phyloP scores from a whole-genome alignment of 768 basidiomycete species.

The Imleria badia region DNA sequence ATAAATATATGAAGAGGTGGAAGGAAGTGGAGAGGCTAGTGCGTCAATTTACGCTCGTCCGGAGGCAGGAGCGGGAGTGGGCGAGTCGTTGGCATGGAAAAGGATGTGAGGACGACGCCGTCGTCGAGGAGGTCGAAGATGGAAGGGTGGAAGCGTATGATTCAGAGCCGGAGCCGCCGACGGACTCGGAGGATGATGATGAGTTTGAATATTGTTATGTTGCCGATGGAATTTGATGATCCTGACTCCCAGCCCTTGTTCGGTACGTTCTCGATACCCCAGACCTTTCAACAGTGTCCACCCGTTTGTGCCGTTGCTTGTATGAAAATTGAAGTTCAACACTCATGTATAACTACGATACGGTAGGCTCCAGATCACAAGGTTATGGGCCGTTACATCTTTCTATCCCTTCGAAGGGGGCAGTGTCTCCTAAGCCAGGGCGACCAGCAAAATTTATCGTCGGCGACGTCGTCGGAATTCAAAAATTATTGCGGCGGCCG shows the following conservation, averaged over 20 bases:
- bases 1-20: conserved; percentile 28
- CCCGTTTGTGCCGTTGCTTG: neutral
- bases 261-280: neutral
- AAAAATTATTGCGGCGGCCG: neutral
- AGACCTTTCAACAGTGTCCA: neutral
- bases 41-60: conserved; percentile 18
- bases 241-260: neutral
- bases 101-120: neutral
- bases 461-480: conserved; percentile 5
- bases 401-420: too few species aligned
- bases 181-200: conserved; percentile 27
- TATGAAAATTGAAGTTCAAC: neutral
- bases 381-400: neutral
- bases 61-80: conserved; percentile 25
- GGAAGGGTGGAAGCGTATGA: conserved; percentile 16
- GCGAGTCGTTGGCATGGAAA: neutral
- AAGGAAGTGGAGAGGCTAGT: conserved; percentile 23
- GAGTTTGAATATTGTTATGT: conserved; percentile 28
- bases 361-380: neutral
- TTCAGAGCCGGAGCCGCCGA: conserved; percentile 22
- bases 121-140: conserved; percentile 1
- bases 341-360: neutral
- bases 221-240: conserved; percentile 2
- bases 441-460: neutral
- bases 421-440: neutral